A percentile compares a stretch with the other conserved stretches of the same genome.
Conservation (phyloP, 2,329 filamentous ascomycete species). For the Trichoderma asperellum region DNA sequence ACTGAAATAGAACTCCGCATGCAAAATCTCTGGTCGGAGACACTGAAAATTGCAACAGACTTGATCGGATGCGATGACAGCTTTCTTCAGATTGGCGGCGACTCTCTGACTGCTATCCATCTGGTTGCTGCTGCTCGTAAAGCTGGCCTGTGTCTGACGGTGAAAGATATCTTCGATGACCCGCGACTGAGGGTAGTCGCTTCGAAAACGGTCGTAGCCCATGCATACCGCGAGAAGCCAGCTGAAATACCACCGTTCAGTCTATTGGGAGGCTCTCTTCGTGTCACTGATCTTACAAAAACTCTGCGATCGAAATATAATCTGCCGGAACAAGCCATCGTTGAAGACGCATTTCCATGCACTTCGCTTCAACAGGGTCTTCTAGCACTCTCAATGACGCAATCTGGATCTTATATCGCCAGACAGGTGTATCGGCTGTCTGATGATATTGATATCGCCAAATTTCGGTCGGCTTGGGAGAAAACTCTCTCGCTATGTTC, state of each 20-base stretch:
- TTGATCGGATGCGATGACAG: slow-evolving; percentile 39
- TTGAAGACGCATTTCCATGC: slow-evolving; percentile 41
- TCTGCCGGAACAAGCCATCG: background rate
- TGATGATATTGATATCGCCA: slow-evolving; percentile 28
- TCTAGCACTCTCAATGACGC: slow-evolving; percentile 40
- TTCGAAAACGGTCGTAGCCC: background rate
- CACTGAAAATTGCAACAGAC: slow-evolving; percentile 3
- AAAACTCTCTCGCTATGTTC: background rate
- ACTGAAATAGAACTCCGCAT: slow-evolving; percentile 16
- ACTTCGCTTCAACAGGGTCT: slow-evolving; percentile 46
- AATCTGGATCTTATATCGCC: slow-evolving; percentile 33
- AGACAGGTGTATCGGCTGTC: slow-evolving; percentile 39
- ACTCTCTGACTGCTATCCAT: slow-evolving; percentile 36
- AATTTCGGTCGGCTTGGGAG: slow-evolving; percentile 34
- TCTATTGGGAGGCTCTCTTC: background rate
- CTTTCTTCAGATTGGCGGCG: slow-evolving; percentile 38
- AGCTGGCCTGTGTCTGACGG: background rate
- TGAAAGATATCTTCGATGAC: slow-evolving; percentile 31
- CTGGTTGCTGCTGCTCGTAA: slow-evolving; percentile 24
- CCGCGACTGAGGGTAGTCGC: slow-evolving; percentile 14
- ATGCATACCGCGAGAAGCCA: background rate
- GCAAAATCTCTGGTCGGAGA: slow-evolving; percentile 22
- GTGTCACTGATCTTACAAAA: background rate
- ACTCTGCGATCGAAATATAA: background rate
- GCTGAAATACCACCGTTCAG: background rate